These are phyloP conservation scores for Curvularia spicifera DNA, from an alignment of 2,329 filamentous ascomycete species.

Conservation along the genomic window DNA sequence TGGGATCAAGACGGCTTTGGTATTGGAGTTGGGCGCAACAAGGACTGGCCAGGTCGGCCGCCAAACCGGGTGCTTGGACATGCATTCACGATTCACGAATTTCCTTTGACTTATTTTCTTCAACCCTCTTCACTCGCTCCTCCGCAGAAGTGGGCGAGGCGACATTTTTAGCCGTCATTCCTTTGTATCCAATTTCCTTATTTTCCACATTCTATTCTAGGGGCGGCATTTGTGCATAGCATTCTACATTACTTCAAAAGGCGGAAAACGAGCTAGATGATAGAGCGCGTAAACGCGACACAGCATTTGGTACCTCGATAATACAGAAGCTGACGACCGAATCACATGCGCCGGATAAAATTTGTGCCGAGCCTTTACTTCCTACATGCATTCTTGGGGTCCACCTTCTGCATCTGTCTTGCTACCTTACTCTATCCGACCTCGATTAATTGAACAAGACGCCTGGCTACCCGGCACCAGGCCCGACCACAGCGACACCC, in stretches of 20 bases:
- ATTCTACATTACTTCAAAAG: conserved; percentile 27
- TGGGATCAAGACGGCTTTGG: conserved; percentile 31
- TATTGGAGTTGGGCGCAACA: conserved; percentile 44
- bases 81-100: conserved; percentile 46
- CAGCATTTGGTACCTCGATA: conserved; percentile 20
- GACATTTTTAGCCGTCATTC: conserved; percentile 17
- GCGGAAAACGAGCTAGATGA: conserved; percentile 30
- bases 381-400: conserved; percentile 8
- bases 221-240: conserved; percentile 34
- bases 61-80: conserved; percentile 34
- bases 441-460: conserved; percentile 15
- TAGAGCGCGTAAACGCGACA: conserved; percentile 30
- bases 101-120: conserved; percentile 34
- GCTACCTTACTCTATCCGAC: conserved; percentile 1
- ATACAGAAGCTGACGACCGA: conserved; percentile 26
- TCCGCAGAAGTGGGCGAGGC: conserved; percentile 5
- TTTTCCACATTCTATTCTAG: conserved; percentile 14
- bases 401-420: conserved; percentile 11
- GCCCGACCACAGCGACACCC: neutral
- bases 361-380: conserved; percentile 24
- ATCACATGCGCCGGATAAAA: conserved; percentile 33
- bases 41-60: conserved; percentile 20
- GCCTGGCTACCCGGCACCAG: conserved; percentile 5
- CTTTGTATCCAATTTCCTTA: conserved; percentile 18
- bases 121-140: conserved; percentile 16